phyloP scores from a whole-genome alignment of 345 rosid genomes.

The Corymbia maculata region DNA sequence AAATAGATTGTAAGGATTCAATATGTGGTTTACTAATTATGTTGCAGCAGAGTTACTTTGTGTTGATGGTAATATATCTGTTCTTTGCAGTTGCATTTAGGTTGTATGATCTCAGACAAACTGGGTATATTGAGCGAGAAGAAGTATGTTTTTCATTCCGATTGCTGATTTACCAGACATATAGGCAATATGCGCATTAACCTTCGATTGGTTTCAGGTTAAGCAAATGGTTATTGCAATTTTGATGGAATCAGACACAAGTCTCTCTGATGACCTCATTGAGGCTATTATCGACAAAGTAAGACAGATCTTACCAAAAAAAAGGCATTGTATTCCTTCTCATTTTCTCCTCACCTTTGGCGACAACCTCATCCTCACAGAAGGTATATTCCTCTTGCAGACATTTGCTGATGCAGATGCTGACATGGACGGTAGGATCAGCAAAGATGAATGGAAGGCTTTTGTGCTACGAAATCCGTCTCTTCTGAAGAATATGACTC shows the following conservation, averaged over 20 bases:
- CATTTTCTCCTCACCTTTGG: neutral
- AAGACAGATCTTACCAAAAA: neutral
- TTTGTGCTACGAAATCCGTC: conserved; percentile 47
- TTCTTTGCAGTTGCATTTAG: conserved; percentile 67
- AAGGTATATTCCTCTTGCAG: conserved; percentile 12
- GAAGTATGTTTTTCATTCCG: conserved; percentile 27
- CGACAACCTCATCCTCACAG: neutral
- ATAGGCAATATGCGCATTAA: neutral
- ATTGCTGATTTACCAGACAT: neutral
- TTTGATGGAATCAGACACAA: conserved; percentile 53
- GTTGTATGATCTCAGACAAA: conserved; percentile 80
- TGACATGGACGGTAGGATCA: conserved; percentile 60
- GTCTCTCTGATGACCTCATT: conserved; percentile 44
- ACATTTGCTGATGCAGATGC: conserved; percentile 73
- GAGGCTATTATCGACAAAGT: conserved; percentile 69
- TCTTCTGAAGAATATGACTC: conserved; percentile 73
- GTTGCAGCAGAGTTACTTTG: neutral
- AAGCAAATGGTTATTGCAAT: conserved; percentile 77
- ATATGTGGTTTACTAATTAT: neutral
- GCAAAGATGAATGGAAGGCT: conserved; percentile 54
- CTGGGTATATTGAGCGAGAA: conserved; percentile 75
- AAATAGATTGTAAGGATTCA: conserved; percentile 63
- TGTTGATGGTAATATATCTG: neutral
- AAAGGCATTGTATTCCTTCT: neutral
- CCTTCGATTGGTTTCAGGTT: conserved; percentile 32